Evolutionary conservation across 108 stramenopile genomes (phyloP), one percentile per base, ranked within the genome.

Genomic region (Skeletonema menzelii): DNA sequence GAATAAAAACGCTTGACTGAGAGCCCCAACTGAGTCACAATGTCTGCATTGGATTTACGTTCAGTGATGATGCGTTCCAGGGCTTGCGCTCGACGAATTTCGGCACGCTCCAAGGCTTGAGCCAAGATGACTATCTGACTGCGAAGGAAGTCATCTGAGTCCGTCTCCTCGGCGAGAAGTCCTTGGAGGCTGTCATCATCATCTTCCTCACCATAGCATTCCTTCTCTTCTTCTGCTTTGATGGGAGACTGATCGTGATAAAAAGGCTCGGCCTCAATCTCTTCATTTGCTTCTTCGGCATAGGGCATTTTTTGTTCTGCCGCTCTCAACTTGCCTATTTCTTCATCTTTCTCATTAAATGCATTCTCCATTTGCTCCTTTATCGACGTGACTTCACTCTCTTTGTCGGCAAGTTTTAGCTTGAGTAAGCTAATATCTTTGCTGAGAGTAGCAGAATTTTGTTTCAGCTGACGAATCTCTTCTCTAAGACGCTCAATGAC

Each of bases 1-100:
- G 89, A 79, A 67, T 90, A 93, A 53, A 89, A 90, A 24, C 87
- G 75, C 73, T 93, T 90, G 31, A 90, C 88, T 3, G 82, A 84
- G 42, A 86, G 87, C 20, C 86, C 82, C 40, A 89, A 31, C 34
- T 86, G 88, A 1, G 79, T 78, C 56, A 90, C 67, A 71, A 86
- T 84, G 13, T 86, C 82, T 55, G 85, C 88, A 75, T 90, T 82
- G 8, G 84, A 72, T 55, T 88, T 79, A 2, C 89, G 67, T 65
- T 93, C 91, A 35, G 46, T 56, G 17, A 79, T 64, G 11, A 93
- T 61, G 24, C 78, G 82, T 40, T 90, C 92, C n/a, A 91, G 79
- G 10, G 84, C 82, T 66, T 86, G 85, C 35, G 92, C 92, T 56
- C 91, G 70, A 17, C 76, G 76, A 27, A 61, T 64, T 77, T 91